Evolutionary conservation across 768 basidiomycete genomes (phyloP).

Genomic region (Neoboletus brunneissimus): DNA sequence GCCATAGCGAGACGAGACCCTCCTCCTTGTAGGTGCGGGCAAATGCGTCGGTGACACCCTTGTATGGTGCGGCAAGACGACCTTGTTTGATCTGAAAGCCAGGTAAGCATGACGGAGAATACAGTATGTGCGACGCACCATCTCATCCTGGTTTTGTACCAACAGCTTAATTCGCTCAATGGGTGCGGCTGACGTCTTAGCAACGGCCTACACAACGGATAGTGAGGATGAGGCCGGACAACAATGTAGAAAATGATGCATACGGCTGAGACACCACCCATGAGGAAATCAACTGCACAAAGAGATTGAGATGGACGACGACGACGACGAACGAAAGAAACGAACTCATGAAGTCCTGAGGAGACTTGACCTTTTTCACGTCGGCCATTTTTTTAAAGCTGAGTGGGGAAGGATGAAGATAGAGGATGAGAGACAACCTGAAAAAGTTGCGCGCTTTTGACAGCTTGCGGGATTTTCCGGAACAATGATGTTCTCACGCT

Average conservation of each 20-base stretch:
- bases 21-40: slow-evolving; percentile 90
- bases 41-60: slow-evolving; percentile 94
- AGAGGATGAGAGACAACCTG: slow-evolving; percentile 42
- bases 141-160: slow-evolving; percentile 99
- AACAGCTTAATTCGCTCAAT: slow-evolving; percentile 99
- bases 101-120: slow-evolving; percentile 5
- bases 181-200: slow-evolving; percentile 98
- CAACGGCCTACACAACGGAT: slow-evolving; percentile 69
- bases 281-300: slow-evolving; percentile 80
- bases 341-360: slow-evolving; percentile 84
- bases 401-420: slow-evolving; percentile 47
- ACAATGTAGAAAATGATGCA: slow-evolving; percentile 27
- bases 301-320: slow-evolving; percentile 14
- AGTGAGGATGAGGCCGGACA: slow-evolving; percentile 14
- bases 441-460: slow-evolving; percentile 50
- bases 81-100: slow-evolving; percentile 91
- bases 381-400: slow-evolving; percentile 76
- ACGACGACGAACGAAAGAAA: background rate
- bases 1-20: slow-evolving; percentile 93
- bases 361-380: slow-evolving; percentile 78
- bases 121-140: slow-evolving; percentile 51
- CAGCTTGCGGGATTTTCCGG: slow-evolving; percentile 33
- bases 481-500: slow-evolving; percentile 28
- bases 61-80: slow-evolving; percentile 94
- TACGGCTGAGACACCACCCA: slow-evolving; percentile 94